Evolutionary conservation across 495 filamentous ascomycete species (phyloP), one percentile per base, ranked within the genome.

Genomic region (Aspergillus saccharolyticus): DNA sequence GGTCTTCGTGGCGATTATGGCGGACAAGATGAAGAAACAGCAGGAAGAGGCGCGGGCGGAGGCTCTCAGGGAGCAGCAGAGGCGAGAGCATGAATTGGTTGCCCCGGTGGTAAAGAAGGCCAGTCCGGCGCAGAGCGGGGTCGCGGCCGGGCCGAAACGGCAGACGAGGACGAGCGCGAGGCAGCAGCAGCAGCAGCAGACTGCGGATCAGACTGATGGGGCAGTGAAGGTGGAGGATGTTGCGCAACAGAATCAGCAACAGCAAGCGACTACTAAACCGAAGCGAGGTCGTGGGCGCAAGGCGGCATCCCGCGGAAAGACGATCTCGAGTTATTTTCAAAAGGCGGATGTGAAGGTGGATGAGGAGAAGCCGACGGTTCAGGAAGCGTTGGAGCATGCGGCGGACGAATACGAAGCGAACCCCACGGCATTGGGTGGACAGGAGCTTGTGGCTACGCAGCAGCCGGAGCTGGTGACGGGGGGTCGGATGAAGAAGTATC

Each of bases 401-500:
- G 81, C 77, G 0, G 75, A 80, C 49, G 77, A 83, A 17, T 74
- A 74, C 25, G 79, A 82, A 45, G 74, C 80, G n/a, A 82, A 85
- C 33, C 78, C 82, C 6, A 77, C 78, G 10, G 80, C 76, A 18
- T 72, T 96, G 20, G 88, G 90, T 19, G 85, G 88, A 58, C 89
- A 94, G 59, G 82, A 90, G 53, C 66, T 96, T 20, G 79, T 83
- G 28, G 86, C 93, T 53, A 92, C 91, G 5, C 80, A 89, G 60
- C 94, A 98, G 64, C 94, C 94, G 0, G 83, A 85, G 44, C 80
- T 89, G 46, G 83, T 98, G 50, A 87, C 85, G 5, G 93, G 93
- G 19, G 94, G 95, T 12, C 85, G 84, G 15, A 97, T 98, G 95
- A 83, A 90, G 19, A 84, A 85, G 53, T 98, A 98, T 73, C 94